phyloP scores from a whole-genome alignment of 176 grass and related monocot species.

The Typha latifolia region DNA sequence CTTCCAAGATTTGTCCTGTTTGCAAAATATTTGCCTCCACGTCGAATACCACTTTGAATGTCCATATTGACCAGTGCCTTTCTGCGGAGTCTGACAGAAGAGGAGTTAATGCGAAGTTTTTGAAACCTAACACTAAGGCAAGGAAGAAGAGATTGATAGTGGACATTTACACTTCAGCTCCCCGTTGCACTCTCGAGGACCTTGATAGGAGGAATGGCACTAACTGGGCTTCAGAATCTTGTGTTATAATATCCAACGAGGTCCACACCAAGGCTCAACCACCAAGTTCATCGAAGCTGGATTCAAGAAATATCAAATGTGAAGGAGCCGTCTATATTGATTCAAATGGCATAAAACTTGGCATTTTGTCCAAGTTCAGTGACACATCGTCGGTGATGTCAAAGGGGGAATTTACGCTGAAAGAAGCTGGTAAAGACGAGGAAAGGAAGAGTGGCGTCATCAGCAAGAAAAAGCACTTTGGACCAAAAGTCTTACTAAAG shows the following conservation, averaged over 20 bases:
- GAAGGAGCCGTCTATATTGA: slow-evolving; percentile 76
- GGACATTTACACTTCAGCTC: slow-evolving; percentile 68
- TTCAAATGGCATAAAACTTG: slow-evolving; percentile 88
- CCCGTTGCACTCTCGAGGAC: slow-evolving; percentile 69
- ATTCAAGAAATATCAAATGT: slow-evolving; percentile 34
- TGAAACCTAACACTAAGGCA: slow-evolving; percentile 57
- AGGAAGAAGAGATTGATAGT: slow-evolving; percentile 81
- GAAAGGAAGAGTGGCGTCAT: slow-evolving; percentile 33
- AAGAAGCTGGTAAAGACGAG: slow-evolving; percentile 33
- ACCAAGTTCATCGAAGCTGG: slow-evolving; percentile 18
- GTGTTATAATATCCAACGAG: slow-evolving; percentile 17
- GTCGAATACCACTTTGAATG: slow-evolving; percentile 95
- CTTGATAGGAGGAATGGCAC: slow-evolving; percentile 90
- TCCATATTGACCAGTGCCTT: slow-evolving; percentile 90
- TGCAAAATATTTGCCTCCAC: slow-evolving; percentile 84
- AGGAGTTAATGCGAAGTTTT: slow-evolving; percentile 24
- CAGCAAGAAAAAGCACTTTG: slow-evolving; percentile 21
- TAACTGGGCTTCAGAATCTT: slow-evolving; percentile 51
- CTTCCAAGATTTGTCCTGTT: slow-evolving; percentile 88
- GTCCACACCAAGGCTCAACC: slow-evolving; percentile 29
- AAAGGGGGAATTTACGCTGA: slow-evolving; percentile 25
- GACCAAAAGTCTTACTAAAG: slow-evolving; percentile 27
- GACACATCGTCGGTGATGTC: slow-evolving; percentile 24
- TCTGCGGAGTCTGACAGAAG: slow-evolving; percentile 53
- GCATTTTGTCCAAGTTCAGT: slow-evolving; percentile 57